A percentile compares a stretch with the other conserved stretches of the same genome.
phyloP scores from a whole-genome alignment of 169 alveolate genomes.

The Fabrea salina region DNA sequence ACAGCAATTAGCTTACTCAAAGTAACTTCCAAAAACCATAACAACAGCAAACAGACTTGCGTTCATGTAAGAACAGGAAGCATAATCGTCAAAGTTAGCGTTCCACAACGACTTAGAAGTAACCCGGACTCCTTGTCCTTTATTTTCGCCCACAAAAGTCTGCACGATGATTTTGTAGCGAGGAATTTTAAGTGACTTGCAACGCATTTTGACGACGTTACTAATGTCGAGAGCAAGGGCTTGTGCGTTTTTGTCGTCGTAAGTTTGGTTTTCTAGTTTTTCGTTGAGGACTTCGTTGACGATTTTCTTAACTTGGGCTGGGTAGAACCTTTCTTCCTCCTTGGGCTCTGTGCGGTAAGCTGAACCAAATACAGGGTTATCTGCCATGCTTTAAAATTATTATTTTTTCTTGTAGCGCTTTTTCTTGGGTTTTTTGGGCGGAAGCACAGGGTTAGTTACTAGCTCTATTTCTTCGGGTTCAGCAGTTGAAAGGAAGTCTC shows the following conservation, averaged over 20 bases:
- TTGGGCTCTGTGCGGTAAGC: conserved; percentile 11
- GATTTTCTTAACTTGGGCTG: conserved; percentile 8
- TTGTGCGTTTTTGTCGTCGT: conserved; percentile 1
- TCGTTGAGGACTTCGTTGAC: not conserved
- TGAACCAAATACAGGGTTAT: not conserved
- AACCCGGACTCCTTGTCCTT: conserved; percentile 75
- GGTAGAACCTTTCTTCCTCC: conserved; percentile 23
- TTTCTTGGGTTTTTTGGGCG: too few species aligned
- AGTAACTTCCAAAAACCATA: conserved; percentile 71
- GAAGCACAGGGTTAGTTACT: too few species aligned
- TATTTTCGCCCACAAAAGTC: conserved; percentile 66
- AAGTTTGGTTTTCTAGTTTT: not conserved
- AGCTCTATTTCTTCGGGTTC: too few species aligned
- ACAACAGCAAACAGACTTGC: conserved; percentile 66
- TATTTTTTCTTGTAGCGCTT: too few species aligned
- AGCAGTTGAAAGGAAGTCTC: too few species aligned
- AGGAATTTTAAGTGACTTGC: conserved; percentile 53
- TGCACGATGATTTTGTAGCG: conserved; percentile 69
- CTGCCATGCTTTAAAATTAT: too few species aligned
- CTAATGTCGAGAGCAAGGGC: conserved; percentile 20
- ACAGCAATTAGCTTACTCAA: conserved; percentile 39
- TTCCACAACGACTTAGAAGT: conserved; percentile 78
- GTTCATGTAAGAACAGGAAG: conserved; percentile 48
- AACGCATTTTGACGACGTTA: not conserved
- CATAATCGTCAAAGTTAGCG: conserved; percentile 65